These are phyloP conservation scores for Macrolepiota albuminosa DNA, from an alignment of 768 basidiomycete species.

Conservation along the genomic window DNA sequence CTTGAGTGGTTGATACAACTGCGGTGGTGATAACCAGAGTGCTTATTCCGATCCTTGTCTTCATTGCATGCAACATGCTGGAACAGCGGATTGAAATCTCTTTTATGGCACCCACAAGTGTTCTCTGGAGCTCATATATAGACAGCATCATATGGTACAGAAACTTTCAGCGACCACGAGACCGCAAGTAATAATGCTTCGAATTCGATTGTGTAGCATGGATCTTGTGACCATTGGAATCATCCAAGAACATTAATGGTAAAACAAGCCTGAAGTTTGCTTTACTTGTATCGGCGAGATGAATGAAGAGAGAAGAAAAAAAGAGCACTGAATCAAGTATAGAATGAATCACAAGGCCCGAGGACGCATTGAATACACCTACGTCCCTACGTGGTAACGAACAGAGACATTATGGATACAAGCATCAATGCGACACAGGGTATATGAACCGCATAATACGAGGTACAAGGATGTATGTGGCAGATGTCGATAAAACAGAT, in stretches of 20 bases:
- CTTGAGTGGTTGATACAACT: constrained; percentile 22
- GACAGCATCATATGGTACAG: constrained; percentile 16
- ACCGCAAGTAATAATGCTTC: background rate
- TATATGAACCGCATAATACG: background rate
- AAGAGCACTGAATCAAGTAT: background rate
- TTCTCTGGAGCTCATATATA: constrained; percentile 11
- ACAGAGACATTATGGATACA: background rate
- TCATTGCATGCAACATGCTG: constrained; percentile 10
- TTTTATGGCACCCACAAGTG: constrained; percentile 13
- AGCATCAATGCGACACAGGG: background rate
- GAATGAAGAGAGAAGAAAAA: background rate
- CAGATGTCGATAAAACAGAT: background rate
- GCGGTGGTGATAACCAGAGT: constrained; percentile 21
- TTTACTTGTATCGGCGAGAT: background rate
- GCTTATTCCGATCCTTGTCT: constrained; percentile 19
- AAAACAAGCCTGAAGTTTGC: background rate
- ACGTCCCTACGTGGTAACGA: background rate
- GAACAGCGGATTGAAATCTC: constrained; percentile 1
- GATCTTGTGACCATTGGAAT: background rate
- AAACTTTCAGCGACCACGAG: constrained; percentile 10
- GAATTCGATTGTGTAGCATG: background rate
- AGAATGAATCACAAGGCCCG: background rate
- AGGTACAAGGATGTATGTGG: background rate
- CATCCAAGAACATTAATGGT: background rate
- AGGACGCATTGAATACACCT: background rate